These are phyloP conservation scores for Saccharomyces paradoxus DNA, from an alignment of 805 yeast genomes.

Conservation along the genomic window DNA sequence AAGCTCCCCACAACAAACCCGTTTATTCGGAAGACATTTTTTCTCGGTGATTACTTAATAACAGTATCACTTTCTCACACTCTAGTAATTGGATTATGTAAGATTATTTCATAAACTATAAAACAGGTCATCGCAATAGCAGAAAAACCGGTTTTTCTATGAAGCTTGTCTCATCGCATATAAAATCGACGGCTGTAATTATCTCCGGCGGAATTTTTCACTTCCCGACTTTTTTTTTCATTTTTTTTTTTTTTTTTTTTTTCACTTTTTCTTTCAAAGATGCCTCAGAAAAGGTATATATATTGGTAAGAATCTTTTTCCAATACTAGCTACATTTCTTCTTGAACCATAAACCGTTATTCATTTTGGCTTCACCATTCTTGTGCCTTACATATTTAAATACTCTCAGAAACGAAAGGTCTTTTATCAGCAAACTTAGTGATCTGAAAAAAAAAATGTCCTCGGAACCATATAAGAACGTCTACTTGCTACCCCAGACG, in stretches of 20 bases:
- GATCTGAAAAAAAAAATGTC: constrained; percentile 15
- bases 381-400: not conserved
- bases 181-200: not conserved
- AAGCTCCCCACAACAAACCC: not conserved
- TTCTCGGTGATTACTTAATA: not conserved
- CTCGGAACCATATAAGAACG: constrained; percentile 37
- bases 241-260: not conserved
- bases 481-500: constrained; percentile 71
- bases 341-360: not conserved
- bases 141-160: not conserved
- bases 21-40: not conserved
- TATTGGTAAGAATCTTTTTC: not conserved
- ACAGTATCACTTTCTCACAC: not conserved
- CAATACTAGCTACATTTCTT: not conserved
- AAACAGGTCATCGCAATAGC: not conserved
- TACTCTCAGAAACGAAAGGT: not conserved
- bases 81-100: not conserved
- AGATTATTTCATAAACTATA: not conserved
- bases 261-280: not conserved
- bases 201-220: not conserved
- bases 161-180: not conserved
- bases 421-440: not conserved
- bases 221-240: not conserved
- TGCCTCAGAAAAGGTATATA: not conserved
- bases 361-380: not conserved